Evolutionary conservation across 2,329 filamentous ascomycete species (phyloP), one percentile per base, ranked within the genome.

Genomic region (Pseudogymnoascus sp.): DNA sequence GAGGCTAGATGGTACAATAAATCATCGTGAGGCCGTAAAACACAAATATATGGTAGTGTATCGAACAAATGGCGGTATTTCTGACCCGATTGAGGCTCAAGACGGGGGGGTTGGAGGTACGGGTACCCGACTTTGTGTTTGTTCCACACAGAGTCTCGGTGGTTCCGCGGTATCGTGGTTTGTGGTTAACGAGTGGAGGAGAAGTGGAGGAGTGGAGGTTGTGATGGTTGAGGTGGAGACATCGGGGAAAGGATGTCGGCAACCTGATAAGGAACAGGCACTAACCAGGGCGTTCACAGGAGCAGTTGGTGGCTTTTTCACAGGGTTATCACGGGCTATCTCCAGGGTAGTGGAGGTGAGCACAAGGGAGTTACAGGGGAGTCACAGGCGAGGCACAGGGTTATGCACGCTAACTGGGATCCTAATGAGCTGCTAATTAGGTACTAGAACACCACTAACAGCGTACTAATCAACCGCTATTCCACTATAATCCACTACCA

Each of bases 111-210:
- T 30, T 50, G 43, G 43, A 30, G 43, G 25, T 50, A 25, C 22
- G 5, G 5, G 22, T 25, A 30, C 43, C 43, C n/a, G 25, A 50
- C 16, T 50, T 50, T 30, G 43, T 50, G 30, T 38, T 41, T 41
- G 43, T 50, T 50, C 43, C 43, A 30, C 43, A 50, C 3, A 30
- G 43, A 30, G 14, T 50, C 25, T 7, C 30, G 43, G 43, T 30
- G 22, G 43, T 50, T 30, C 25, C 43, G 43, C 16, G 43, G 43
- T 50, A 50, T 50, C 43, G 43, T 30, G 25, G 25, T 12, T 5
- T 50, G 43, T 50, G 43, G 43, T 50, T 50, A 22, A 50, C 22
- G 41, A 50, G 43, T 50, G 43, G 43, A 50, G 43, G 25, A 50
- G 14, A 22, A 22, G 41, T 14, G 38, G 18, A 41, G 38, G 38